Percentiles rank a stretch among this genome's conserved stretches.
Evolutionary conservation across 805 yeast species (phyloP).

Genomic region (Metschnikowia similis): DNA sequence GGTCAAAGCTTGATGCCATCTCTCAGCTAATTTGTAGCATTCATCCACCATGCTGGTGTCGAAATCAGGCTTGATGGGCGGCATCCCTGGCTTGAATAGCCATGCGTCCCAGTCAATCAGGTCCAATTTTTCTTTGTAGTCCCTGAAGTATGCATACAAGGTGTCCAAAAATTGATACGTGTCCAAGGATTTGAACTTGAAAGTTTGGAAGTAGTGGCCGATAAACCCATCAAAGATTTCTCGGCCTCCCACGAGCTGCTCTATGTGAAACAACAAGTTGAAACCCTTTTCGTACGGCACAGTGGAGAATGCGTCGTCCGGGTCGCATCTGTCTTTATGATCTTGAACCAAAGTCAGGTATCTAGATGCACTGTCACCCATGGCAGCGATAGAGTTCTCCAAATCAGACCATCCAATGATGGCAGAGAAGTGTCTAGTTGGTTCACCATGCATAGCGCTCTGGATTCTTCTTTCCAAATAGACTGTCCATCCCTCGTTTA

Average conservation of each 20-base stretch:
- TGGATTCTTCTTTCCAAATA: constrained; percentile 81
- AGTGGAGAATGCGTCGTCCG: constrained; percentile 83
- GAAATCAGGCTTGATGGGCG: constrained; percentile 74
- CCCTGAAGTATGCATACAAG: constrained; percentile 58
- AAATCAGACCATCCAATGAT: constrained; percentile 88
- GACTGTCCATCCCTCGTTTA: constrained; percentile 96
- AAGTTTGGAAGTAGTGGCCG: constrained; percentile 68
- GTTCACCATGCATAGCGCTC: constrained; percentile 75
- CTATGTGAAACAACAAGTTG: constrained; percentile 71
- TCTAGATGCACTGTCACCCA: constrained; percentile 50
- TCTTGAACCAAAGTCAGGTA: constrained; percentile 67
- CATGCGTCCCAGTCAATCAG: constrained; percentile 81
- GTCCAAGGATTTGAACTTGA: constrained; percentile 68
- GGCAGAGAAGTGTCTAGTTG: constrained; percentile 72
- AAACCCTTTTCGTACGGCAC: constrained; percentile 93
- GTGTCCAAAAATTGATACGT: constrained; percentile 77
- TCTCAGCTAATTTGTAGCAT: constrained; percentile 60
- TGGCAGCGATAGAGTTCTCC: constrained; percentile 58
- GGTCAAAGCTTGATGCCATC: constrained; percentile 51
- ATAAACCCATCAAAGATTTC: constrained; percentile 73
- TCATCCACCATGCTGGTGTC: constrained; percentile 74
- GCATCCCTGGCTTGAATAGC: constrained; percentile 81
- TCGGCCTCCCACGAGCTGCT: constrained; percentile 61
- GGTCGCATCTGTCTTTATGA: constrained; percentile 66
- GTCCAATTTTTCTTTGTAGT: constrained; percentile 52